phyloP scores from a whole-genome alignment of 2,329 filamentous ascomycete genomes.

The Fonsecaea multimorphosa region DNA sequence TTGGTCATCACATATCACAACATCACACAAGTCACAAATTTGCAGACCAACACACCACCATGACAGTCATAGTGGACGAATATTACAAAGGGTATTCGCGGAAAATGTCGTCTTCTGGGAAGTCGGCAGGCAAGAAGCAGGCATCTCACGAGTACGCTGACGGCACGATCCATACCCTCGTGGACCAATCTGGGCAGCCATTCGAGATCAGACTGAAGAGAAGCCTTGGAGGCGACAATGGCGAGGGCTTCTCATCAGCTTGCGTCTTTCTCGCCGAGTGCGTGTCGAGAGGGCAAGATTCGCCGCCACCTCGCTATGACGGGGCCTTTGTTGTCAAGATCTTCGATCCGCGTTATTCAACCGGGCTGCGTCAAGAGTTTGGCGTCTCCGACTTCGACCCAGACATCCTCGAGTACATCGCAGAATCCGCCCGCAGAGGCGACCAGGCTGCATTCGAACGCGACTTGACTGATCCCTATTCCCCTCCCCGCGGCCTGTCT shows the following conservation, averaged over 20 bases:
- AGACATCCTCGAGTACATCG: not conserved
- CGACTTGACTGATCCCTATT: not conserved
- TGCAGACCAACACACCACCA: not conserved
- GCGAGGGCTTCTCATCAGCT: slow-evolving; percentile 1
- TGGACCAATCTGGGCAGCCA: not conserved
- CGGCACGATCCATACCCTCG: slow-evolving; percentile 1
- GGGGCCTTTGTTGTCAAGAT: slow-evolving; percentile 2
- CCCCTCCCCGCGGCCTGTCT: not conserved
- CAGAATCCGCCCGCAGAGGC: not conserved
- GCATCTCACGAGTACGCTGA: not conserved
- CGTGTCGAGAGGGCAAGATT: not conserved
- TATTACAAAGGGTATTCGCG: not conserved
- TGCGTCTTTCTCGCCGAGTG: slow-evolving; percentile 6
- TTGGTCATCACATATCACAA: not conserved
- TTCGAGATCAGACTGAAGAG: slow-evolving; percentile 2
- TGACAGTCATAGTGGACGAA: not conserved
- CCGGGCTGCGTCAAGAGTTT: slow-evolving; percentile 2
- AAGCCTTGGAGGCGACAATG: slow-evolving; percentile 5
- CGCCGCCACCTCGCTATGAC: not conserved
- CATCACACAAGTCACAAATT: not conserved
- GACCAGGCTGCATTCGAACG: not conserved
- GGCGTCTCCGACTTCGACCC: not conserved
- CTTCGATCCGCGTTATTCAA: slow-evolving; percentile 1
- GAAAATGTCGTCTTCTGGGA: not conserved
- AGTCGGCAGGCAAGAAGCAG: not conserved